A percentile compares a stretch with the other conserved stretches of the same genome.
phyloP scores from a whole-genome alignment of 1,139 yeast genomes.

The Taphrina communis region DNA sequence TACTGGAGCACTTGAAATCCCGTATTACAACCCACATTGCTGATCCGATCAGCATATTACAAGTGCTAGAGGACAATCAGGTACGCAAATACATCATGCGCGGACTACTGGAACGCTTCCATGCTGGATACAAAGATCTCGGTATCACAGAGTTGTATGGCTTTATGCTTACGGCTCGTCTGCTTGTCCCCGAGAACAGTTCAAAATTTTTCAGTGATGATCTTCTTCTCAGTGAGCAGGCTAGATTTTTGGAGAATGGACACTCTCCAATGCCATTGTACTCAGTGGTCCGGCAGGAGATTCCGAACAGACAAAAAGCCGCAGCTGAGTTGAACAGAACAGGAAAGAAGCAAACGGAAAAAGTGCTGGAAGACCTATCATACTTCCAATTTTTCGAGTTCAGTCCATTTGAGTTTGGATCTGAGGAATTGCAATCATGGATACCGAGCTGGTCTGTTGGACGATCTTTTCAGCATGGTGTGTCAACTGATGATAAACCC shows the following conservation, averaged over 20 bases:
- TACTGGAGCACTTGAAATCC: constrained; percentile 45
- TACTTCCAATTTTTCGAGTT: constrained; percentile 48
- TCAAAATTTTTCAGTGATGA: constrained; percentile 40
- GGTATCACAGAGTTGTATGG: constrained; percentile 47
- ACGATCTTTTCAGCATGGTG: constrained; percentile 45
- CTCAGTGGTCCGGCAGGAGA: constrained; percentile 47
- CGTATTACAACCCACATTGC: constrained; percentile 46
- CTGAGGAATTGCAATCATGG: constrained; percentile 47
- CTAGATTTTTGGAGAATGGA: constrained; percentile 44
- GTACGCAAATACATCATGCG: constrained; percentile 46
- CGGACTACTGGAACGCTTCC: constrained; percentile 45
- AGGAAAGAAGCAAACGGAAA: constrained; percentile 12
- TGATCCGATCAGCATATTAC: constrained; percentile 44
- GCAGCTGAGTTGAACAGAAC: constrained; percentile 14
- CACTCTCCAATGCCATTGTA: constrained; percentile 47
- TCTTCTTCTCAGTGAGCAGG: constrained; percentile 46
- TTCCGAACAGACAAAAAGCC: constrained; percentile 40
- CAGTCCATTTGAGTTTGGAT: constrained; percentile 48
- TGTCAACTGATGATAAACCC: constrained; percentile 43
- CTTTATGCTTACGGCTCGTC: constrained; percentile 45
- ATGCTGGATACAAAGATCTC: constrained; percentile 42
- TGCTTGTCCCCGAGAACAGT: constrained; percentile 45
- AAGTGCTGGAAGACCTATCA: constrained; percentile 15
- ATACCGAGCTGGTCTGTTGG: constrained; percentile 48
- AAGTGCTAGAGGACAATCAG: constrained; percentile 44